Evolutionary conservation across 1,284 basidiomycete genomes (phyloP).

Genomic region (Ganoderma lucidum): DNA sequence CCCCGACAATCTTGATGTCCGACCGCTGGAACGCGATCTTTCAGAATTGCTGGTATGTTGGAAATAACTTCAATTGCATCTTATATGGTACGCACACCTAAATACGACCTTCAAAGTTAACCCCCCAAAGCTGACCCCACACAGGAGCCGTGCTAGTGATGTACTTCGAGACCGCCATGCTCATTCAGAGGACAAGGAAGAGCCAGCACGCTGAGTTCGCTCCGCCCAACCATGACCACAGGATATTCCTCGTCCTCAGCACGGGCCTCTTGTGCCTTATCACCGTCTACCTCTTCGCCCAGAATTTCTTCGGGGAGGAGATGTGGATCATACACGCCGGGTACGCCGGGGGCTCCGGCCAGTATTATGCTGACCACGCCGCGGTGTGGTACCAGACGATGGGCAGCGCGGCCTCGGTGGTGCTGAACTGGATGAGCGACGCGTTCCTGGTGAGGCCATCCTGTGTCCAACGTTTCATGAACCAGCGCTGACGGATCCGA

Average conservation of each 20-base stretch:
- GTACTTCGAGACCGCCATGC: conserved; percentile 19
- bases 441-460: conserved; percentile 24
- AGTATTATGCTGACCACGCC: conserved; percentile 24
- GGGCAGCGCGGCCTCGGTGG: conserved; percentile 24
- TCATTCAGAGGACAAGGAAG: conserved; percentile 10
- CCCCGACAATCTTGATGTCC: background rate
- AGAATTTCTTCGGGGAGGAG: conserved; percentile 30
- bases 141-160: conserved; percentile 26
- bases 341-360: conserved; percentile 27
- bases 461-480: background rate
- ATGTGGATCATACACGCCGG: conserved; percentile 32
- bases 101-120: background rate
- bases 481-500: background rate
- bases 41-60: conserved; percentile 11
- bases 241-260: conserved; percentile 27
- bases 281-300: conserved; percentile 28
- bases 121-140: background rate
- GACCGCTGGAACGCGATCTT: conserved; percentile 3
- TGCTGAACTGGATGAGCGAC: conserved; percentile 27
- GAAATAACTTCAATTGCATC: conserved; percentile 16
- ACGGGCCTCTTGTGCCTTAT: conserved; percentile 25
- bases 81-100: conserved; percentile 1
- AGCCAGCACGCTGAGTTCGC: background rate
- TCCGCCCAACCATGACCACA: conserved; percentile 8
- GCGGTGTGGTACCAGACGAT: conserved; percentile 34